Evolutionary conservation across 768 basidiomycete genomes (phyloP).

Genomic region (Rhodotorula toruloides): DNA sequence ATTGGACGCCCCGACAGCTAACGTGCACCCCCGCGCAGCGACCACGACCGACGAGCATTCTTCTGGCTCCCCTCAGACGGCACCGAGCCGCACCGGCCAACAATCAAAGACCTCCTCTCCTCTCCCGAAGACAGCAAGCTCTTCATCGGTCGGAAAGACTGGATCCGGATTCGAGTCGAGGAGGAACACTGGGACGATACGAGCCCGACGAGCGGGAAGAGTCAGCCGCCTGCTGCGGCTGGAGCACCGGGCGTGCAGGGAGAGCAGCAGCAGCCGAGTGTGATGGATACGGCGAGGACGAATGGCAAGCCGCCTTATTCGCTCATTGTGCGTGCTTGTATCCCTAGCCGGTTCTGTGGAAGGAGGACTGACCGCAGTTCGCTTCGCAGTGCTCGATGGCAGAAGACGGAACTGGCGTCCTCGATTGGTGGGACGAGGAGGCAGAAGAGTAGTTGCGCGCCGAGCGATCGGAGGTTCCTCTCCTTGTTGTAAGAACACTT

Average conservation of each 20-base stretch:
- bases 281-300: background rate
- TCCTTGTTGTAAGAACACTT: no score
- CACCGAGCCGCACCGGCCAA: background rate
- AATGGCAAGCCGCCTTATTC: constrained; percentile 44
- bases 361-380: background rate
- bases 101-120: constrained; percentile 22
- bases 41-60: constrained; percentile 44
- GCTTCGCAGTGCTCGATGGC: constrained; percentile 46
- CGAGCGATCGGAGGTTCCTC: no score
- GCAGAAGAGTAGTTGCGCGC: no score
- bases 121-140: constrained; percentile 36
- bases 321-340: constrained; percentile 43
- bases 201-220: constrained; percentile 33
- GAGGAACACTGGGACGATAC: constrained; percentile 41
- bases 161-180: constrained; percentile 40
- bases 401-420: constrained; percentile 48
- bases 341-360: background rate
- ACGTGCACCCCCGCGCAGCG: constrained; percentile 37
- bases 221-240: background rate
- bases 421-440: constrained; percentile 49
- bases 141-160: constrained; percentile 37
- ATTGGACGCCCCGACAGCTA: background rate
- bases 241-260: background rate
- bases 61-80: constrained; percentile 45
- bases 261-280: background rate